Percentiles rank a stretch among this genome's conserved stretches.
Conservation (phyloP, 768 basidiomycete species). For the Glaciozyma martinii region DNA sequence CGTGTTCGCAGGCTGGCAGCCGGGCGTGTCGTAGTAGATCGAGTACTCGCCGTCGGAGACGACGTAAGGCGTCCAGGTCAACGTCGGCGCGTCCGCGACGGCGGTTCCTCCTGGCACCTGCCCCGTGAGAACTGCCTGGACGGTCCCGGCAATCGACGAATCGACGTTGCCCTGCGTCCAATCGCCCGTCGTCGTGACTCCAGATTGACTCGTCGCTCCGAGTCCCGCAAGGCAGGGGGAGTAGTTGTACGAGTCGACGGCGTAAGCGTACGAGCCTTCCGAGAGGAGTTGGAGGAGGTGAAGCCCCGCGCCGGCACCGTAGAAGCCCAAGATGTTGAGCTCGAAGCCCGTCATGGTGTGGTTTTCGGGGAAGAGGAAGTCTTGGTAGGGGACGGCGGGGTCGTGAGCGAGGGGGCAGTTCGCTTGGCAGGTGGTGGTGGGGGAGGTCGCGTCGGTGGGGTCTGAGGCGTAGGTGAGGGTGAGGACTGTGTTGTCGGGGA, state of each 20-base stretch:
- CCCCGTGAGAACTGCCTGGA: constrained; percentile 63
- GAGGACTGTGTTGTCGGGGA: constrained; percentile 79
- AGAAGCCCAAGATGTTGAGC: constrained; percentile 66
- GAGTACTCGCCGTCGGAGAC: constrained; percentile 78
- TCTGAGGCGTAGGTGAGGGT: constrained; percentile 55
- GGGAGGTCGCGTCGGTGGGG: constrained; percentile 53
- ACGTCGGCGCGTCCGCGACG: constrained; percentile 56
- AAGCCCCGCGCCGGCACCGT: constrained; percentile 66
- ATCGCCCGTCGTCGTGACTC: constrained; percentile 42
- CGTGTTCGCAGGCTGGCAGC: constrained; percentile 70
- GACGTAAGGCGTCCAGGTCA: constrained; percentile 89
- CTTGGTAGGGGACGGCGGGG: constrained; percentile 72
- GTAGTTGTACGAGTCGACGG: constrained; percentile 23
- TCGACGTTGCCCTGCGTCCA: constrained; percentile 54
- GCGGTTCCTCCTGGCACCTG: constrained; percentile 57
- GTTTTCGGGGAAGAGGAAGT: constrained; percentile 67
- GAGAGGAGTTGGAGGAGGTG: constrained; percentile 88
- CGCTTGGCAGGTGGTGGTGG: constrained; percentile 66
- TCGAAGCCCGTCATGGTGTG: constrained; percentile 78
- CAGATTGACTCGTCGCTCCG: constrained; percentile 10
- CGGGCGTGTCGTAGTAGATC: constrained; percentile 75
- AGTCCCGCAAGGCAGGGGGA: constrained; percentile 28
- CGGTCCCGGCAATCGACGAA: constrained; percentile 57
- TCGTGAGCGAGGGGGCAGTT: constrained; percentile 74
- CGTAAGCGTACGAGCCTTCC: constrained; percentile 49